A percentile compares a stretch with the other conserved stretches of the same genome.
These are phyloP conservation scores for Amyloporia xantha DNA, from an alignment of 768 basidiomycete genomes.

Conservation along the genomic window DNA sequence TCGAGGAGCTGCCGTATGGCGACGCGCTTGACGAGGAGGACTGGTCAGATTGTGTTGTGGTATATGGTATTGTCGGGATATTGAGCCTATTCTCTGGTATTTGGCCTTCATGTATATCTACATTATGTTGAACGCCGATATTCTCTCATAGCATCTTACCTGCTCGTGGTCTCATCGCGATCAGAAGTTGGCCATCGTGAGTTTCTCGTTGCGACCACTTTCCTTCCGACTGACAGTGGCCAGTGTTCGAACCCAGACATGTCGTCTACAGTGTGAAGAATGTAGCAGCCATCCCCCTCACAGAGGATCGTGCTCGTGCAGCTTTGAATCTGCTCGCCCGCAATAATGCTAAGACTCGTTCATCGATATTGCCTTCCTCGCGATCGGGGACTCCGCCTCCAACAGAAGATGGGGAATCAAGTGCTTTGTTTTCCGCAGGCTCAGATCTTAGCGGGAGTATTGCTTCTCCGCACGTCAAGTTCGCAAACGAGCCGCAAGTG, in stretches of 20 bases:
- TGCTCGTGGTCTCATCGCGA: constrained; percentile 64
- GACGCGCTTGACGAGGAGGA: constrained; percentile 31
- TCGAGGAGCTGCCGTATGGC: constrained; percentile 43
- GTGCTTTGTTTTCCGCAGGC: neutral
- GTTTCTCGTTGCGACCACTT: constrained; percentile 18
- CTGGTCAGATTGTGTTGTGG: constrained; percentile 52
- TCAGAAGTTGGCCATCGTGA: constrained; percentile 59
- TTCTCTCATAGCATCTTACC: constrained; percentile 53
- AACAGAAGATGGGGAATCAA: neutral
- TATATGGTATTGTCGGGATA: constrained; percentile 74
- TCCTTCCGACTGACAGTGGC: neutral
- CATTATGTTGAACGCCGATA: neutral
- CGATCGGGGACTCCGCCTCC: neutral
- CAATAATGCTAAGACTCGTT: constrained; percentile 36
- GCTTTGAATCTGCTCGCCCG: constrained; percentile 41
- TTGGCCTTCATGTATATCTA: constrained; percentile 9
- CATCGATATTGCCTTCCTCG: constrained; percentile 35
- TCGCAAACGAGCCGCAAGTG: constrained; percentile 40
- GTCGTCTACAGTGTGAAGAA: constrained; percentile 62
- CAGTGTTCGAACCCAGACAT: constrained; percentile 62
- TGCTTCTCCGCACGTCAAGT: constrained; percentile 42
- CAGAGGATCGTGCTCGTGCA: constrained; percentile 52
- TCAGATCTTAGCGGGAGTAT: constrained; percentile 4
- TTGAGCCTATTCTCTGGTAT: constrained; percentile 68
- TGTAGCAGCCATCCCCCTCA: constrained; percentile 67